Conservation (phyloP, 805 yeast species). For the Candida patagonica region DNA sequence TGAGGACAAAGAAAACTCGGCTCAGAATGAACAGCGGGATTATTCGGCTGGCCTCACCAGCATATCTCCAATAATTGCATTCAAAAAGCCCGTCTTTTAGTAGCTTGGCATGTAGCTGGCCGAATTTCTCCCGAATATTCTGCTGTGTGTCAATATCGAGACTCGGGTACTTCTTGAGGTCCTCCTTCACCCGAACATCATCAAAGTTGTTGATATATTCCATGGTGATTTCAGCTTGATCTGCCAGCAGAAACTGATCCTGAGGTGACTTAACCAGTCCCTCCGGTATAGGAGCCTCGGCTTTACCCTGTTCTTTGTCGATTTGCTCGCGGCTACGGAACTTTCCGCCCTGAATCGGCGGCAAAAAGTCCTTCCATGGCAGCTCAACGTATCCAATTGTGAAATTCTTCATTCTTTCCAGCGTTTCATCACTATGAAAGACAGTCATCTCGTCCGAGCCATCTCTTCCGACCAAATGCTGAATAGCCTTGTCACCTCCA, state of each 20-base stretch:
- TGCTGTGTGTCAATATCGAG: slow-evolving; percentile 63
- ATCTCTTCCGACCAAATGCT: slow-evolving; percentile 80
- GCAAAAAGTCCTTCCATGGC: slow-evolving; percentile 66
- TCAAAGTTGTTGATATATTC: slow-evolving; percentile 49
- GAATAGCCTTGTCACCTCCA: slow-evolving; percentile 79
- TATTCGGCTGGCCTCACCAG: slow-evolving; percentile 59
- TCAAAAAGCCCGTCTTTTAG: slow-evolving; percentile 53
- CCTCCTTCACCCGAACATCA: slow-evolving; percentile 43
- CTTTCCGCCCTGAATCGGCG: slow-evolving; percentile 81
- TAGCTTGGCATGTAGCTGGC: slow-evolving; percentile 47
- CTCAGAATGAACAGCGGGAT: slow-evolving; percentile 42
- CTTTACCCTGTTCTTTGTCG: slow-evolving; percentile 15
- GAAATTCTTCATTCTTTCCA: slow-evolving; percentile 43
- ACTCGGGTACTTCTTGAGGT: slow-evolving; percentile 48
- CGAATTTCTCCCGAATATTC: slow-evolving; percentile 45
- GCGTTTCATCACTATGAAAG: slow-evolving; percentile 60
- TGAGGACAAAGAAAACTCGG: slow-evolving; percentile 34
- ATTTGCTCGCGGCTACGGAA: slow-evolving; percentile 31
- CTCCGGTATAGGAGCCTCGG: slow-evolving; percentile 7
- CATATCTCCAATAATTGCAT: slow-evolving; percentile 67
- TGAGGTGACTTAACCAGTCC: not conserved
- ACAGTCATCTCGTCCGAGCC: slow-evolving; percentile 89
- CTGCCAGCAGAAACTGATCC: slow-evolving; percentile 6
- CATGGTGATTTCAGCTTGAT: slow-evolving; percentile 34
- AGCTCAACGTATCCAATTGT: slow-evolving; percentile 55